These are phyloP conservation scores for Wickerhamiella qilinensis DNA, from an alignment of 805 yeast genomes.

Conservation along the genomic window DNA sequence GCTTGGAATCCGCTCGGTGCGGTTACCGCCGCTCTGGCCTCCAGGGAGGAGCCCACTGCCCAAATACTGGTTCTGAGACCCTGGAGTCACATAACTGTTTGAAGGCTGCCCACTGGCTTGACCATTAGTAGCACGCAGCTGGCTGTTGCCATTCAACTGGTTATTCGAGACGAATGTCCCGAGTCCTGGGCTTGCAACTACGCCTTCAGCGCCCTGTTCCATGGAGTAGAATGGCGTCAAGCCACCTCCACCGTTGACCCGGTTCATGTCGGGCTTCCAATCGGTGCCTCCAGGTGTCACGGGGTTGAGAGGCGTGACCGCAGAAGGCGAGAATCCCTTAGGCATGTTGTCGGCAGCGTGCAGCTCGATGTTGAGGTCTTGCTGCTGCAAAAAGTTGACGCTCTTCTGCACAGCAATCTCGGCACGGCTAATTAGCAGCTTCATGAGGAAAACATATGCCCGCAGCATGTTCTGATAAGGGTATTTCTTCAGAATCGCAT, in stretches of 20 bases:
- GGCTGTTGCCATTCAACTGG: background rate
- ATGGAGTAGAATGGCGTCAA: background rate
- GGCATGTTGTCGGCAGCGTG: background rate
- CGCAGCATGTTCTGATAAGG: constrained; percentile 19
- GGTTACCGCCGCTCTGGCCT: background rate
- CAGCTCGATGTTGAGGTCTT: constrained; percentile 4
- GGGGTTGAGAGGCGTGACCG: background rate
- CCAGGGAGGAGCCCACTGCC: too few relatives aligned
- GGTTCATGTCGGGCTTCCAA: background rate
- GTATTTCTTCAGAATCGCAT: constrained; percentile 11
- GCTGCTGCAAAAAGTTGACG: constrained; percentile 1
- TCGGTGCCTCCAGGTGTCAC: background rate
- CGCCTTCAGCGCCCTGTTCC: background rate
- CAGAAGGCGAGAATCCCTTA: background rate
- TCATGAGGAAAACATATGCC: constrained; percentile 18
- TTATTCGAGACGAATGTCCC: background rate
- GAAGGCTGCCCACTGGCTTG: background rate
- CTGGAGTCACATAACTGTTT: background rate
- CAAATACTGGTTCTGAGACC: background rate
- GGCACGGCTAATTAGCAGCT: constrained; percentile 20
- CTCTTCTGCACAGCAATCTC: constrained; percentile 15
- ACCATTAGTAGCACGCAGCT: background rate
- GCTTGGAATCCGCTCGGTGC: background rate
- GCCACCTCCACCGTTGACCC: background rate
- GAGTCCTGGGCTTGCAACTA: too few relatives aligned